Percentiles rank a stretch among this genome's conserved stretches.
These are phyloP conservation scores for Salix koriyanagi DNA, from an alignment of 345 rosid genomes.

Conservation along the genomic window DNA sequence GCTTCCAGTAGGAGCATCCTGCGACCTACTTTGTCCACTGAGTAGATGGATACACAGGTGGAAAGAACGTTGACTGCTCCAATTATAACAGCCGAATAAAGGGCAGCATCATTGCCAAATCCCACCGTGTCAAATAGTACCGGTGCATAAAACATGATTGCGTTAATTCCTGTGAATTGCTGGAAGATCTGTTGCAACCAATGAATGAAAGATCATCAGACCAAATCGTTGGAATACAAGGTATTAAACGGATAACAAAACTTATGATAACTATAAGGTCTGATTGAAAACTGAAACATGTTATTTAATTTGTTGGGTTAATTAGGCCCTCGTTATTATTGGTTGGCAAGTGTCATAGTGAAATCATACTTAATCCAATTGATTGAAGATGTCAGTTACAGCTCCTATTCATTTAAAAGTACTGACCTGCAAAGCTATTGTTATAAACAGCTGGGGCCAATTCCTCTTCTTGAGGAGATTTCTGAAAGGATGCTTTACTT, in stretches of 20 bases:
- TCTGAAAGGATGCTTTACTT: constrained; percentile 86
- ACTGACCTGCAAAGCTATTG: constrained; percentile 75
- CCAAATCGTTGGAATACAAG: neutral
- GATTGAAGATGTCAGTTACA: neutral
- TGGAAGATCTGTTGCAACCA: constrained; percentile 64
- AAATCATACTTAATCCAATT: neutral
- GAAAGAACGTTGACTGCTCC: constrained; percentile 91
- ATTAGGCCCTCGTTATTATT: neutral
- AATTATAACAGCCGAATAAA: constrained; percentile 85
- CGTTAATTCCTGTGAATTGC: constrained; percentile 88
- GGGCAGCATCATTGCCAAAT: constrained; percentile 70
- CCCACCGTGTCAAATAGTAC: constrained; percentile 80
- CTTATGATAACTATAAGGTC: neutral
- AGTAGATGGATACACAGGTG: constrained; percentile 75
- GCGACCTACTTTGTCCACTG: constrained; percentile 83
- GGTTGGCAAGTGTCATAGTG: neutral
- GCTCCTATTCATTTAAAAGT: neutral
- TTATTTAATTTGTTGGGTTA: neutral
- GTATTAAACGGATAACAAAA: neutral
- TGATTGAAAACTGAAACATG: neutral
- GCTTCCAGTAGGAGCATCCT: constrained; percentile 78
- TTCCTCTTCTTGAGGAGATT: constrained; percentile 71
- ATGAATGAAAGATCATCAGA: neutral
- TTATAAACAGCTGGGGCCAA: constrained; percentile 73
- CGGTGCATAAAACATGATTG: constrained; percentile 96